Conservation (phyloP, 345 rosid genomes). For the Acer negundo region DNA sequence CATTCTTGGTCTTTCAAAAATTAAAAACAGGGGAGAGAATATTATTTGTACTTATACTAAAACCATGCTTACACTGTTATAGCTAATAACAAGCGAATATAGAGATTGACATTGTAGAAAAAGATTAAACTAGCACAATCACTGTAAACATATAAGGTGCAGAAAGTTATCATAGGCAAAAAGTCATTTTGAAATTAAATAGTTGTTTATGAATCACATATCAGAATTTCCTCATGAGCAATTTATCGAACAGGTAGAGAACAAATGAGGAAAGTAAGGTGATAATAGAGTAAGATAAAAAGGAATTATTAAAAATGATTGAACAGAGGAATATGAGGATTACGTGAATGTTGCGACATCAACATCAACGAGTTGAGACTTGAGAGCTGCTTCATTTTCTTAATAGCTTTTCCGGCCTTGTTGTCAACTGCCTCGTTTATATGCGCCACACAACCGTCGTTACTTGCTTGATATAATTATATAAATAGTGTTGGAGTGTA, state of each 20-base stretch:
- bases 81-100: neutral
- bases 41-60: neutral
- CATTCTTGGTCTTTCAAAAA: neutral
- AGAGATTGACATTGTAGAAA: neutral
- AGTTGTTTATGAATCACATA: neutral
- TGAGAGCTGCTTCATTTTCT: neutral
- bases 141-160: neutral
- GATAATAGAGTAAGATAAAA: no score
- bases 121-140: neutral
- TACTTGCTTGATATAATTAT: no score
- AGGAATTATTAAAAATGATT: neutral
- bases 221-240: neutral
- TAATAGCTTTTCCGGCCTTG: neutral
- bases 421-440: neutral
- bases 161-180: no score
- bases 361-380: neutral
- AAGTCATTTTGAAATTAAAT: no score
- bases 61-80: neutral
- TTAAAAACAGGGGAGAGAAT: neutral
- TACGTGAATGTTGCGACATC: no score
- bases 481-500: no score
- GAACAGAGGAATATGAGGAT: neutral
- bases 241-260: neutral
- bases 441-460: no score
- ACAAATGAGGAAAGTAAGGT: no score